Percentiles rank a stretch among this genome's conserved stretches.
These are phyloP conservation scores for Colletotrichum endophyticum DNA, from an alignment of 2,329 filamentous ascomycete genomes.

Conservation along the genomic window DNA sequence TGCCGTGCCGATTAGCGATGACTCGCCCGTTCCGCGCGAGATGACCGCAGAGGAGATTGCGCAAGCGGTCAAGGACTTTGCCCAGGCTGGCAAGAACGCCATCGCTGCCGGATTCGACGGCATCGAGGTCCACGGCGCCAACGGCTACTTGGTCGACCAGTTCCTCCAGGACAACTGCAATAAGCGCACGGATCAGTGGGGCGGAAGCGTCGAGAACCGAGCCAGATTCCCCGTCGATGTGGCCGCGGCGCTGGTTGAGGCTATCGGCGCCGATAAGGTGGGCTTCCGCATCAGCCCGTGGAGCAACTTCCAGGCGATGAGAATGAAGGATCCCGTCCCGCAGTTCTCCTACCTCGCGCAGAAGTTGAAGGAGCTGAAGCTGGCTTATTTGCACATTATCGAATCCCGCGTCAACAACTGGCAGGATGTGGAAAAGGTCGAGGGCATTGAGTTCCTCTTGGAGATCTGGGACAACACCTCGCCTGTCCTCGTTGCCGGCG, in stretches of 20 bases:
- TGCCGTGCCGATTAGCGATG: conserved; percentile 43
- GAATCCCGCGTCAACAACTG: conserved; percentile 58
- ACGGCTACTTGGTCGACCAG: conserved; percentile 67
- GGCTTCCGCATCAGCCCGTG: conserved; percentile 67
- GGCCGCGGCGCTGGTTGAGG: conserved; percentile 39
- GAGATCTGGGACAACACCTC: conserved; percentile 32
- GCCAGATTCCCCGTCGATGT: conserved; percentile 58
- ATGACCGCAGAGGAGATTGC: conserved; percentile 72
- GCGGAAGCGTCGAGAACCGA: conserved; percentile 57
- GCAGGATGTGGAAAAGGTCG: conserved; percentile 39
- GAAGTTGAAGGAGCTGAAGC: conserved; percentile 52
- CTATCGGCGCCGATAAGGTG: conserved; percentile 54
- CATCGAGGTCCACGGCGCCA: conserved; percentile 65
- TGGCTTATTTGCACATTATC: conserved; percentile 68
- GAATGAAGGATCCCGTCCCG: conserved; percentile 64
- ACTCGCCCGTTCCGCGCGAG: conserved; percentile 58
- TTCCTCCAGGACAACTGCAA: conserved; percentile 61
- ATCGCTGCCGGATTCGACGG: conserved; percentile 72
- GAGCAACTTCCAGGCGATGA: conserved; percentile 67
- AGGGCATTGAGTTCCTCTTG: conserved; percentile 37
- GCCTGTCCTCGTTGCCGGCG: conserved; percentile 38
- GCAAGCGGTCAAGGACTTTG: conserved; percentile 62
- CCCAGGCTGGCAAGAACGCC: conserved; percentile 56
- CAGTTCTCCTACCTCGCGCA: conserved; percentile 65
- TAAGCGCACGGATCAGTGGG: conserved; percentile 54